Evolutionary conservation across 805 yeast species (phyloP).

Genomic region (Ogataea corticis): DNA sequence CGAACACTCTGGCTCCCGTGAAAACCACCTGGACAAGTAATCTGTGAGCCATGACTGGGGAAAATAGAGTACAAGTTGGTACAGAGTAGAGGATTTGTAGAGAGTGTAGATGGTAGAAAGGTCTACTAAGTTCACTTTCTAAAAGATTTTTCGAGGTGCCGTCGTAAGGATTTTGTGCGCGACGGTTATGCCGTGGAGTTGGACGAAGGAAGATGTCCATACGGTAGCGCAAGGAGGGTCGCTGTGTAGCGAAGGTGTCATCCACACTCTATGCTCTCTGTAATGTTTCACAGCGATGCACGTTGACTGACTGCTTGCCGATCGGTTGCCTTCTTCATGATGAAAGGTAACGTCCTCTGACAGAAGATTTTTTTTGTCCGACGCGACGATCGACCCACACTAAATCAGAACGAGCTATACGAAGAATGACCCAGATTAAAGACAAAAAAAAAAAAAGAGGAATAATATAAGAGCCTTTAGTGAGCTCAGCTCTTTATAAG

Average conservation of each 20-base stretch:
- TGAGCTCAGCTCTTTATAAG: too few species aligned
- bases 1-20: slow-evolving; percentile 95
- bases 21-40: slow-evolving; percentile 83
- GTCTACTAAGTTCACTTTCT: not conserved
- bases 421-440: slow-evolving; percentile 1
- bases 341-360: too few species aligned
- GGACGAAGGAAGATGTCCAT: too few species aligned
- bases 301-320: too few species aligned
- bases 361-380: not conserved
- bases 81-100: too few species aligned
- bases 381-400: slow-evolving; percentile 11
- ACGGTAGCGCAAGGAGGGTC: too few species aligned
- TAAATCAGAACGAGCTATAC: not conserved
- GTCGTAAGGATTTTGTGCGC: not conserved
- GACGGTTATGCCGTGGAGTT: slow-evolving; percentile 2
- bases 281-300: not conserved
- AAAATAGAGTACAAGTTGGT: too few species aligned
- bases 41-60: slow-evolving; percentile 77
- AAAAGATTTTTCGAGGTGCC: slow-evolving; percentile 5
- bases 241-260: too few species aligned
- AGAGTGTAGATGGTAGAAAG: too few species aligned
- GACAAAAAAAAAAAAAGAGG: not conserved
- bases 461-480: too few species aligned
- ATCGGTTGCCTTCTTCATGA: too few species aligned
- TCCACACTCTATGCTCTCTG: too few species aligned